Evolutionary conservation across 1,139 yeast species (phyloP).

Genomic region (Barnettozyma hawaiiensis): DNA sequence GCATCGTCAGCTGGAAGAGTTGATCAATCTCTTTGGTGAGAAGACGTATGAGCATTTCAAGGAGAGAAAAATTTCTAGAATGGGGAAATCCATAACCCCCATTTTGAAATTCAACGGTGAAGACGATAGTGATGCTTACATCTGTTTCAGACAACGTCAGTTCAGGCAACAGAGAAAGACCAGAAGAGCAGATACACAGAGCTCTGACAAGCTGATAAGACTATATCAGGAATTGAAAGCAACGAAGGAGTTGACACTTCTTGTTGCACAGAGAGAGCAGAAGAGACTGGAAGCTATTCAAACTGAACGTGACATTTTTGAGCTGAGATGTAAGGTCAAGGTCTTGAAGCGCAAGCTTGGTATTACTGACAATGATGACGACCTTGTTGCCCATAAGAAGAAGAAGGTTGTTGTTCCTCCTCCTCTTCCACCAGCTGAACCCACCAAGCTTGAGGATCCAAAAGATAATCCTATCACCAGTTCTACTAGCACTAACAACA

Average conservation of each 20-base stretch:
- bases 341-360: conserved; percentile 67
- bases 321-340: conserved; percentile 67
- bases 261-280: conserved; percentile 72
- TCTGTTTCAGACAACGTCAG: conserved; percentile 93
- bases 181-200: conserved; percentile 86
- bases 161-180: conserved; percentile 95
- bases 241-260: conserved; percentile 64
- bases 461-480: too few relatives aligned
- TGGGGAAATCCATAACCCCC: conserved; percentile 72
- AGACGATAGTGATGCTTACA: conserved; percentile 92
- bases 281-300: conserved; percentile 52
- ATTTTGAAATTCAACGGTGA: conserved; percentile 73
- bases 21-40: conserved; percentile 62
- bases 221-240: conserved; percentile 72
- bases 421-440: conserved; percentile 26
- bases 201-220: conserved; percentile 75
- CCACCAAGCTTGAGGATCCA: conserved; percentile 32
- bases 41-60: conserved; percentile 81
- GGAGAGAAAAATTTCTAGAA: conserved; percentile 58
- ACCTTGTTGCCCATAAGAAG: conserved; percentile 73
- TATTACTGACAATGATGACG: conserved; percentile 80
- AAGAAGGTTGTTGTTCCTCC: conserved; percentile 51
- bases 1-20: conserved; percentile 44
- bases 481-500: too few relatives aligned
- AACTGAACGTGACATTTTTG: conserved; percentile 59